Evolutionary conservation across 2,329 filamentous ascomycete genomes (phyloP), one percentile per base, ranked within the genome.

Genomic region (Pseudocercospora vitis): DNA sequence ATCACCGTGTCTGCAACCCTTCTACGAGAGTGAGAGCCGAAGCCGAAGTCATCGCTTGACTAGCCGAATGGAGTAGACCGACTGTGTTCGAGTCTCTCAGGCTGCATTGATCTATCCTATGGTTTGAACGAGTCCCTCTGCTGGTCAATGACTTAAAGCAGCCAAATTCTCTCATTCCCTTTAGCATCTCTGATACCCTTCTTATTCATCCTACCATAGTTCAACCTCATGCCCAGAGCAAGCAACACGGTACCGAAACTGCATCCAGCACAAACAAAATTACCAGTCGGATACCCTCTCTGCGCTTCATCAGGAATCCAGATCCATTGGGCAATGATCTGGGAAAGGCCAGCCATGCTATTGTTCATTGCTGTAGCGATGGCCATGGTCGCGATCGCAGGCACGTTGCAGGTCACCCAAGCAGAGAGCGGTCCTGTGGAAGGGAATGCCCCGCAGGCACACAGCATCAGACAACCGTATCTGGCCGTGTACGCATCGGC

Each of bases 251-350:
- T 67, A 1, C 59, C 50, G 53, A 74, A 73, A 32, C 68, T 71
- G 44, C 68, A 73, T 2, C 63, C 68, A 1, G 72, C 71, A 55
- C 73, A 75, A 2, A 70, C 69, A 50, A 74, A 70, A 26, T 73
- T 74, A 0, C 72, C 71, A 0, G 71, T 74, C 1, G 71, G 72
- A 55, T 70, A 74, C 0, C 71, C 71, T 2, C 39, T 31, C 0
- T 33, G 26, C 3, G 63, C 63, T 51, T 73, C 69, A 2, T 50
- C 55, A 4, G 63, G 58, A 24, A 63, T 69, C 71, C 71, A 73
- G 9, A 74, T 73, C 71, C 71, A 74, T 55, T 73, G 69, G 1
- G 70, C 67, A 18, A 74, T 70, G 12, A 74, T 71, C 55, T 72
- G 70, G 2, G 68, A 67, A 5, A 74, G 60, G 0, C 72, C 71